phyloP scores from a whole-genome alignment of 345 rosid species.

The Heritiera littoralis region DNA sequence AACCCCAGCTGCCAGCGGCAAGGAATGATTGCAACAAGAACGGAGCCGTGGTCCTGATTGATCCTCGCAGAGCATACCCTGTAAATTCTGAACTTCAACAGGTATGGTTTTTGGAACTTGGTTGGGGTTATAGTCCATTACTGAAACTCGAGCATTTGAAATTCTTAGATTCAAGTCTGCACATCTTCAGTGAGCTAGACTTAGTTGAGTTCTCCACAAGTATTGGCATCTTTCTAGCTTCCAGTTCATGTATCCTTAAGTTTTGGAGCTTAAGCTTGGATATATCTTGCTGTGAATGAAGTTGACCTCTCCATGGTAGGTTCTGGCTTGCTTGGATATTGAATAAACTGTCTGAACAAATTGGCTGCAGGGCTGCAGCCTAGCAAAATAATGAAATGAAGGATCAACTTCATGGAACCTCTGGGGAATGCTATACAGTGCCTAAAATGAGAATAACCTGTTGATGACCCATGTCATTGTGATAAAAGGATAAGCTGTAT shows the following conservation, averaged over 20 bases:
- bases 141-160: constrained; percentile 31
- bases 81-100: constrained; percentile 17
- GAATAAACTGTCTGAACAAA: too few species aligned
- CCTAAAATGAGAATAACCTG: neutral
- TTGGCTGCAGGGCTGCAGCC: too few species aligned
- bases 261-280: neutral
- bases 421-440: neutral
- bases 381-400: too few species aligned
- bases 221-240: constrained; percentile 37
- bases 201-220: constrained; percentile 31
- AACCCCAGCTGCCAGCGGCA: constrained; percentile 39
- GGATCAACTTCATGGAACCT: too few species aligned
- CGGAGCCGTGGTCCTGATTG: constrained; percentile 32
- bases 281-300: neutral
- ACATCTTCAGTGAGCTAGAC: constrained; percentile 35
- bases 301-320: too few species aligned
- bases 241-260: constrained; percentile 27
- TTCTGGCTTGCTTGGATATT: too few species aligned
- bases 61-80: constrained; percentile 26
- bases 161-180: constrained; percentile 40
- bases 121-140: constrained; percentile 42
- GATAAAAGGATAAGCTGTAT: neutral
- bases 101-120: constrained; percentile 30
- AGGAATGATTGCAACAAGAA: constrained; percentile 31
- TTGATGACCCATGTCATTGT: neutral